Evolutionary conservation across 225 moss, liverwort and hornwort species (phyloP), one percentile per base, ranked within the genome.

Genomic region (Sphagnum contortum): DNA sequence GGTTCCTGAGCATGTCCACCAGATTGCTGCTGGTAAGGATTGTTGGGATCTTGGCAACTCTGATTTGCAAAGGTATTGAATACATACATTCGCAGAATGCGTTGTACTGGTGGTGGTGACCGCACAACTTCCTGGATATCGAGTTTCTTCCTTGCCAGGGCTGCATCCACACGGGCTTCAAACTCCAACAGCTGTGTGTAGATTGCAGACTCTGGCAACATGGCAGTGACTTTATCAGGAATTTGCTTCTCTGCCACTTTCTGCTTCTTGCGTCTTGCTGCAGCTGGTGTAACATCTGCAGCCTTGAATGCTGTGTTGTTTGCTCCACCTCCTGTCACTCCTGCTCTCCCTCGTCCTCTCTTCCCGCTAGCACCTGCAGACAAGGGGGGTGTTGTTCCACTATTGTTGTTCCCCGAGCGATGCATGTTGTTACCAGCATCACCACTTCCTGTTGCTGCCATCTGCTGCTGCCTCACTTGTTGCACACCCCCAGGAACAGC

Each of bases 91-190:
- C 96, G 78, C 64, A 98, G 73, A 12, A 89, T 86, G 6, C 91
- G 85, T 48, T 89, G 76, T 48, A 93, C 80, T 14, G 90, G 89
- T 29, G 92, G 90, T 9, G 96, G 96, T 70, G 90, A 87, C 66
- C 96, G 87, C 73, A 98, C 87, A 4, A 91, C 96, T 70, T 98
- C 96, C 75, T 98, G 96, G 60, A 98, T 98, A 55, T 93, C 96
- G 66, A 98, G 71, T 74, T 98, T 98, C 75, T 98, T 98, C 72
- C 96, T 70, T 11, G 89, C 77, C 77, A 98, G 66, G 3, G 92
- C 96, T 12, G 90, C 77, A 45, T 98, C 96, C 62, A 98, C 91
- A 4, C 93, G 77, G 61, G 83, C 82, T 61, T 98, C 96, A 50
- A 98, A 98, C 75, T 98, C 93, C 73, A 93, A 68, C 56, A 98